Conservation (phyloP, 257 asterid species). For the Nicotiana knightiana region DNA sequence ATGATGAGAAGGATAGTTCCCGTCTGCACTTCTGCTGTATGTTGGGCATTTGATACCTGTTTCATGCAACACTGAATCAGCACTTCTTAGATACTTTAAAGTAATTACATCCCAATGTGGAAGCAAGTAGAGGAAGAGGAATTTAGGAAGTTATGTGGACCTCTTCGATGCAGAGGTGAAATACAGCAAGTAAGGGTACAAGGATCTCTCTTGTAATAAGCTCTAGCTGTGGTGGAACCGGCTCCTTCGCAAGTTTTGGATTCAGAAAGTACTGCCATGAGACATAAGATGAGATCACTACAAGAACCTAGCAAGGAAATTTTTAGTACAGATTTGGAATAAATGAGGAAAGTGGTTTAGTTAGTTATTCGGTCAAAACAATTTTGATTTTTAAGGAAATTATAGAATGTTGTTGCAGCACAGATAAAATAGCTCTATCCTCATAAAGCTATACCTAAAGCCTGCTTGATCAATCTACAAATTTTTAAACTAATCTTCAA, state of each 20-base stretch:
- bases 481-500: neutral
- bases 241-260: conserved; percentile 38
- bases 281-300: conserved; percentile 1
- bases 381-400: neutral
- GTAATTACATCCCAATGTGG: neutral
- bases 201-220: conserved; percentile 35
- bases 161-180: conserved; percentile 26
- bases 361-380: neutral
- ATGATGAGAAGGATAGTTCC: conserved; percentile 24
- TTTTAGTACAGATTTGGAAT: neutral
- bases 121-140: neutral
- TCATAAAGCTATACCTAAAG: neutral
- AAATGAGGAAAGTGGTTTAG: neutral
- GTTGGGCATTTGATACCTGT: conserved; percentile 17
- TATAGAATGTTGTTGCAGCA: neutral
- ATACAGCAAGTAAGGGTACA: conserved; percentile 33
- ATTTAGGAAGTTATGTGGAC: conserved; percentile 14
- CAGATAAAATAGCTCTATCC: neutral
- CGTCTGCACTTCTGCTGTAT: conserved; percentile 15
- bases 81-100: neutral
- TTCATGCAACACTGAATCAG: conserved; percentile 3
- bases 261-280: conserved; percentile 32
- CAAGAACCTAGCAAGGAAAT: neutral
- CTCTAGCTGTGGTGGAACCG: conserved; percentile 42
- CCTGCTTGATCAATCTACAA: neutral